A percentile compares a stretch with the other conserved stretches of the same genome.
phyloP scores from a whole-genome alignment of 192 early-diverging fungal genomes.

The Coemansia sp. region DNA sequence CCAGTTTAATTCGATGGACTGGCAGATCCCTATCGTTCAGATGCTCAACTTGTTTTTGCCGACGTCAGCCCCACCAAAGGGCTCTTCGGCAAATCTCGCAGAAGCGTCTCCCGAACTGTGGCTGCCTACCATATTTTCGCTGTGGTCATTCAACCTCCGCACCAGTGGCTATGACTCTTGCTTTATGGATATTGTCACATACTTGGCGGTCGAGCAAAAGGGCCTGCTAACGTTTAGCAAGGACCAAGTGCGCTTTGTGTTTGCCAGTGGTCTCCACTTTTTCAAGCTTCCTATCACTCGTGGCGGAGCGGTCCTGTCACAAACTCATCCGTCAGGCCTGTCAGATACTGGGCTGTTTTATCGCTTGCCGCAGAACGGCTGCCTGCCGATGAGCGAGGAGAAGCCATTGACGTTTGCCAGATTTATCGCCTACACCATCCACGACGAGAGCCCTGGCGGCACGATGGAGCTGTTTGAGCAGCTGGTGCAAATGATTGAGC shows the following conservation, averaged over 20 bases:
- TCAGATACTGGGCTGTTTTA: conserved; percentile 31
- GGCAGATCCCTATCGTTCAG: conserved; percentile 56
- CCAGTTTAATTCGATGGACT: conserved; percentile 64
- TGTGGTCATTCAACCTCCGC: conserved; percentile 73
- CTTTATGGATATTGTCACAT: conserved; percentile 67
- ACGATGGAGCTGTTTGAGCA: conserved; percentile 62
- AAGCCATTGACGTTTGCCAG: conserved; percentile 57
- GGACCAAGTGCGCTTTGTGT: conserved; percentile 43
- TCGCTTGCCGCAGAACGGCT: conserved; percentile 25
- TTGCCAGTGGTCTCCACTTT: conserved; percentile 48
- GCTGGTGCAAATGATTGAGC: conserved; percentile 81
- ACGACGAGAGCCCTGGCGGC: conserved; percentile 50
- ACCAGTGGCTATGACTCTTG: conserved; percentile 60
- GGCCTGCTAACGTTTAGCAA: conserved; percentile 28
- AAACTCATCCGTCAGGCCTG: conserved; percentile 10
- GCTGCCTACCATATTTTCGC: conserved; percentile 76
- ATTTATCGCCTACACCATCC: conserved; percentile 77
- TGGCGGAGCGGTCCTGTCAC: conserved; percentile 13
- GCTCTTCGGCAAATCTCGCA: conserved; percentile 8
- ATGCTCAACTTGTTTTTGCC: conserved; percentile 69
- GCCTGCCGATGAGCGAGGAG: conserved; percentile 40
- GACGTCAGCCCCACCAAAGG: conserved; percentile 13
- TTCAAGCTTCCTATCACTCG: conserved; percentile 38
- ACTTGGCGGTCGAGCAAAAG: conserved; percentile 55
- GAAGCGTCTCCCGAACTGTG: conserved; percentile 52